phyloP scores from a whole-genome alignment of 1,284 basidiomycete species.

The Austropuccinia psidii region DNA sequence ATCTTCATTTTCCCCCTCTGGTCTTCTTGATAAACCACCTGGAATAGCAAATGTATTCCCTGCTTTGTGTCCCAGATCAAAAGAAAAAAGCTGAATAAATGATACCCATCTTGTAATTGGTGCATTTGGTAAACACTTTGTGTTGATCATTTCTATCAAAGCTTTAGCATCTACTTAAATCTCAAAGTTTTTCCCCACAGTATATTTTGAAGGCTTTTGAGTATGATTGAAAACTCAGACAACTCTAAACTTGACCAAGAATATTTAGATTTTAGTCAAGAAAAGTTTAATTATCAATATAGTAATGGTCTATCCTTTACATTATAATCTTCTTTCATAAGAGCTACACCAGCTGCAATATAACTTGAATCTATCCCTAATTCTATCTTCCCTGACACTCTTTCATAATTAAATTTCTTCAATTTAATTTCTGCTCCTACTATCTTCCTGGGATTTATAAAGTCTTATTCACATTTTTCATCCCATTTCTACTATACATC shows the following conservation, averaged over 20 bases:
- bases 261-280: not conserved
- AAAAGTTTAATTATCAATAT: not conserved
- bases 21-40: not conserved
- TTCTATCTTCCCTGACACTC: not conserved
- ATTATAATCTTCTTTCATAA: not conserved
- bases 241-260: slow-evolving; percentile 6
- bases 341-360: not conserved
- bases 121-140: not conserved
- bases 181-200: not conserved
- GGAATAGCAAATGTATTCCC: not conserved
- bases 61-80: not conserved
- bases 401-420: not conserved
- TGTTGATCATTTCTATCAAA: slow-evolving; percentile 1
- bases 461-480: not conserved
- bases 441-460: not conserved
- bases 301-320: not conserved
- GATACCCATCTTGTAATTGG: slow-evolving; percentile 4
- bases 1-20: not conserved
- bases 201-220: not conserved
- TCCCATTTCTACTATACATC: not conserved
- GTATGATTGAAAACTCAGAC: not conserved
- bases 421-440: slow-evolving; percentile 11
- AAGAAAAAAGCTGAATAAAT: slow-evolving; percentile 10
- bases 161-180: not conserved
- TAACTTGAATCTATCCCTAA: slow-evolving; percentile 16